Base-by-base conservation (phyloP, 2,329 filamentous ascomycete species). In the Helminthosporium solani region DNA sequence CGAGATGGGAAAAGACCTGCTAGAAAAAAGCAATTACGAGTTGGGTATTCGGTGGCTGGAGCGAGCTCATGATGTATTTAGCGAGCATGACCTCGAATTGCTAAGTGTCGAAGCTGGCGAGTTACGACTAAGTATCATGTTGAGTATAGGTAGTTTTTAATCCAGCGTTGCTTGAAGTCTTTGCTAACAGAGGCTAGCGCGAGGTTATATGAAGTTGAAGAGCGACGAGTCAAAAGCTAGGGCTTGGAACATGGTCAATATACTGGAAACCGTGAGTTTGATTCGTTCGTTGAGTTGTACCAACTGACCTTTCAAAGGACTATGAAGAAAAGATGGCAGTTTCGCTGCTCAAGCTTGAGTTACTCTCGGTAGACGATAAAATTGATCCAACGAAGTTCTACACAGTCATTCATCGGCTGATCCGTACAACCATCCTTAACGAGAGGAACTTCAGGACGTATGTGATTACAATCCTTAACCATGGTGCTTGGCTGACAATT, bases 31-130 rank as follows among this genome's bases (percentile, higher is more conserved):
- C 7, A 76, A 86, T 41, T 77, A 77, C 51, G 58, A 70, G 1
- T 63, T 78, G 35, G 86, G 88, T 0, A 64, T 78, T 1, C 83
- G 79, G 58, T 97, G 92, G 94, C 72, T 95, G 0, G 78, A 85
- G 44, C 79, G 87, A 53, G 84, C 88, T 2, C 76, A 81, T 39
- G 73, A 82, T 9, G 60, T 84, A 21, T 73, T 91, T 20, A 77
- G 79, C 40, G 58, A 62, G 16, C 80, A 82, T 44, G 75, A 80
- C 7, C 58, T 81, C 0, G 79, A 83, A 18, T 68, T 72, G 15
- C 68, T 86, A 3, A 83, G 83, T 21, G 70, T 75, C 6, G 79
- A 84, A 52, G 80, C 80, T 1, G 68, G 79, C 19, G 84, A 91
- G 43, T 75, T 92, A 25, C 79, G 81, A 27, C 70, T 88, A 9